Evolutionary conservation across 2,329 filamentous ascomycete genomes (phyloP), one percentile per base, ranked within the genome.

Genomic region (Sarocladium kiliense): DNA sequence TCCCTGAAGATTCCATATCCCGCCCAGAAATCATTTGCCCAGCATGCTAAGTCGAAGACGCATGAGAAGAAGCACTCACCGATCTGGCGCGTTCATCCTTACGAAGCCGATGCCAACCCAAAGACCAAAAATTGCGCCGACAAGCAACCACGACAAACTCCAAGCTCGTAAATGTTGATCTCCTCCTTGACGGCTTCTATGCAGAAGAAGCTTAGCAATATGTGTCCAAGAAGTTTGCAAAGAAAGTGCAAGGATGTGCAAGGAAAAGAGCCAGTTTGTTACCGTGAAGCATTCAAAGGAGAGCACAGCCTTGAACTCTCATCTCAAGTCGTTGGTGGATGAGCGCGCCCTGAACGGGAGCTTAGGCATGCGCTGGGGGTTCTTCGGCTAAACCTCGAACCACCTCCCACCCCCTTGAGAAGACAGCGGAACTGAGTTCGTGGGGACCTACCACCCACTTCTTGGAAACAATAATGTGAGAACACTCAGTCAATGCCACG

Each of bases 11-110:
- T 32, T 32, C 12, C 30, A 32, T 32, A 6, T 7, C 30, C 7
- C 7, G 7, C 30, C 30, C 30, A 32, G 6, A 6, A 7, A 32
- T 6, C 7, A 7, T 7, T 32, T 32, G 30, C 6, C 30, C 36
- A 39, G n/a, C 7, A 18, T 44, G 41, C 12, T 16, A 18, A 10
- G 7, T 18, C 23, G 21, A 7, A 44, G 21, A 18, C 19, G n/a
- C n/a, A n/a, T 44, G 18, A 23, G 16, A 18, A 21, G 23, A 30
- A 37, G 10, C 30, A 70, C 78, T 68, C 61, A 81, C 79, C 79
- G 72, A 64, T 82, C 79, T 18, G 79, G 79, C 12, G 79, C 79
- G 71, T 82, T 82, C 79, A 82, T 81, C 26, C 62, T 76, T 59
- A 9, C 57, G 39, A 47, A 26, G 9, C 6, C 25, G 44, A 16